A percentile compares a stretch with the other conserved stretches of the same genome.
Conservation (phyloP, 805 yeast species). For the Starmerella sirachaensis region DNA sequence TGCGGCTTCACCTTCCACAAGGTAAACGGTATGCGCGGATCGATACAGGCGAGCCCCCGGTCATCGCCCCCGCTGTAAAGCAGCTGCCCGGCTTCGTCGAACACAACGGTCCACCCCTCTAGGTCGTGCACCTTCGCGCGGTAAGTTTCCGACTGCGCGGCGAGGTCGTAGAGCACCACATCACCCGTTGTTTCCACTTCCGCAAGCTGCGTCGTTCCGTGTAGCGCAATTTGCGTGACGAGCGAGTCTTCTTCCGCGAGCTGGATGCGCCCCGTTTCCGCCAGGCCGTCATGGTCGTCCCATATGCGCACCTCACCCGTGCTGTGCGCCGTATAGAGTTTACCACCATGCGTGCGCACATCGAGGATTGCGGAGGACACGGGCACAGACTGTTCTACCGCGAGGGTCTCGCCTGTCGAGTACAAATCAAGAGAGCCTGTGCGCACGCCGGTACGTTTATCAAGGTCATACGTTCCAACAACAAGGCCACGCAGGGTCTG, state of each 20-base stretch:
- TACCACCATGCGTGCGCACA: slow-evolving; percentile 42
- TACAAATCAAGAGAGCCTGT: slow-evolving; percentile 50
- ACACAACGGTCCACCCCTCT: slow-evolving; percentile 83
- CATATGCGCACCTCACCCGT: slow-evolving; percentile 65
- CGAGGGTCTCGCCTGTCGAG: slow-evolving; percentile 16
- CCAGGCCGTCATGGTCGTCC: slow-evolving; percentile 33
- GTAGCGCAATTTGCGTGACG: slow-evolving; percentile 38
- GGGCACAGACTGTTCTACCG: slow-evolving; percentile 17
- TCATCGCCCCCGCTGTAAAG: slow-evolving; percentile 85
- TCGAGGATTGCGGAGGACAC: slow-evolving; percentile 52
- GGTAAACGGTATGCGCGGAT: slow-evolving; percentile 34
- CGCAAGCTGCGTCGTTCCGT: slow-evolving; percentile 31
- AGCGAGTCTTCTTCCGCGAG: slow-evolving; percentile 48
- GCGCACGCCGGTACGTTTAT: slow-evolving; percentile 44
- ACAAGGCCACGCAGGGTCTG: slow-evolving; percentile 33
- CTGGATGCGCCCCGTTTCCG: slow-evolving; percentile 25
- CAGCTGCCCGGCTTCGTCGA: slow-evolving; percentile 36
- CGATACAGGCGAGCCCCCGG: slow-evolving; percentile 61
- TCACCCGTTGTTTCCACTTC: slow-evolving; percentile 63
- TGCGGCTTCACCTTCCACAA: slow-evolving; percentile 43
- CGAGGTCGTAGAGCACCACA: slow-evolving; percentile 33
- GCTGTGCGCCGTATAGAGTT: slow-evolving; percentile 49
- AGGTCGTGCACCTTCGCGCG: slow-evolving; percentile 41
- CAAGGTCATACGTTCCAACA: slow-evolving; percentile 72
- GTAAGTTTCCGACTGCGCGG: slow-evolving; percentile 3